Conservation (phyloP, 306 rosid species). For the Datisca glomerata region DNA sequence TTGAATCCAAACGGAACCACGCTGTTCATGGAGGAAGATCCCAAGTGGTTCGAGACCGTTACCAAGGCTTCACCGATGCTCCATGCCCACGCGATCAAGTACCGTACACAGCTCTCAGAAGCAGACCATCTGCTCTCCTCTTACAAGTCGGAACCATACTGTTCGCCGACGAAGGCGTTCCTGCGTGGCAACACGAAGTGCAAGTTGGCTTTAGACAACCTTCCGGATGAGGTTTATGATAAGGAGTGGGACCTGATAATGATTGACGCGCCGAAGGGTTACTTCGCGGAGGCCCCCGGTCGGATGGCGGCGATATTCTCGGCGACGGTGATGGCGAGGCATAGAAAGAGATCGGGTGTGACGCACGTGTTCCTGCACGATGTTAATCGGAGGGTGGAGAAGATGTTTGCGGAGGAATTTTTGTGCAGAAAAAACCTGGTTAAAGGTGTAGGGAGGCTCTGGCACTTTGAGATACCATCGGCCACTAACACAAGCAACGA, state of each 20-base stretch:
- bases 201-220: slow-evolving; percentile 50
- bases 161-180: slow-evolving; percentile 31
- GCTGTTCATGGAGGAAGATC: slow-evolving; percentile 80
- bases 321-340: slow-evolving; percentile 79
- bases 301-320: slow-evolving; percentile 84
- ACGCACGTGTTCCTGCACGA: slow-evolving; percentile 90
- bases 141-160: slow-evolving; percentile 28
- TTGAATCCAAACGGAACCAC: slow-evolving; percentile 70
- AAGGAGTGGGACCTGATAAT: slow-evolving; percentile 87
- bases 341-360: slow-evolving; percentile 49
- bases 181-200: slow-evolving; percentile 53
- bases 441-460: slow-evolving; percentile 52
- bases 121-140: slow-evolving; percentile 35
- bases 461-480: slow-evolving; percentile 72
- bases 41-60: slow-evolving; percentile 68
- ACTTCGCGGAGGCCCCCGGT: slow-evolving; percentile 77
- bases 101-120: slow-evolving; percentile 58
- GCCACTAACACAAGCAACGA: slow-evolving; percentile 12
- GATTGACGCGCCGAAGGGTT: slow-evolving; percentile 85
- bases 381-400: slow-evolving; percentile 81
- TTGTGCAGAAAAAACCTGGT: slow-evolving; percentile 51
- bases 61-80: slow-evolving; percentile 53
- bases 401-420: slow-evolving; percentile 56
- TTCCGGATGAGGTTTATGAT: slow-evolving; percentile 56
- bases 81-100: slow-evolving; percentile 45